A percentile compares a stretch with the other conserved stretches of the same genome.
These are phyloP conservation scores for Conticribra weissflogii DNA, from an alignment of 108 stramenopile genomes.

Conservation along the genomic window DNA sequence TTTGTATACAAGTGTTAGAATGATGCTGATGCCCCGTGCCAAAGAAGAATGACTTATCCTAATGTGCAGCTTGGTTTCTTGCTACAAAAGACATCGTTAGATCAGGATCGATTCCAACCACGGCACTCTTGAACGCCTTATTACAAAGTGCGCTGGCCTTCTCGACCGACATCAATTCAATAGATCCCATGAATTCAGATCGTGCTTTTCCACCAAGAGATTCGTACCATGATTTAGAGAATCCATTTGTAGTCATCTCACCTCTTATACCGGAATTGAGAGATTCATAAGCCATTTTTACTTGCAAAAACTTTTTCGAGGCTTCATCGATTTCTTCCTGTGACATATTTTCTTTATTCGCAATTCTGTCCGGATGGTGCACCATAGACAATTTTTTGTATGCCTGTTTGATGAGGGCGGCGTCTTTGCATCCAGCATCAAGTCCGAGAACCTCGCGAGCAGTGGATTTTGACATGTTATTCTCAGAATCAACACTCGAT, in stretches of 20 bases:
- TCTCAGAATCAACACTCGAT: slow-evolving; percentile 10
- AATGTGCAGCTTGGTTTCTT: slow-evolving; percentile 50
- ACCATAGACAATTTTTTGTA: slow-evolving; percentile 71
- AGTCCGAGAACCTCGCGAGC: slow-evolving; percentile 62
- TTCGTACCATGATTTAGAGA: slow-evolving; percentile 76
- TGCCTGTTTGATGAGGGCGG: slow-evolving; percentile 57
- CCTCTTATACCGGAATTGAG: slow-evolving; percentile 60
- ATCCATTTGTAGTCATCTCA: slow-evolving; percentile 8
- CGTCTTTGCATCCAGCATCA: slow-evolving; percentile 47
- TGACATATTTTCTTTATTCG: slow-evolving; percentile 33
- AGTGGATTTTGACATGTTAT: slow-evolving; percentile 65
- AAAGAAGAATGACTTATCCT: background rate
- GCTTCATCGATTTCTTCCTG: slow-evolving; percentile 57
- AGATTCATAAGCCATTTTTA: slow-evolving; percentile 75
- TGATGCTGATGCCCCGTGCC: no score
- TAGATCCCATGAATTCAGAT: slow-evolving; percentile 65
- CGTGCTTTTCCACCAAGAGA: slow-evolving; percentile 75
- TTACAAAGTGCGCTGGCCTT: slow-evolving; percentile 55
- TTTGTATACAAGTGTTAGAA: background rate
- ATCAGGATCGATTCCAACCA: slow-evolving; percentile 63
- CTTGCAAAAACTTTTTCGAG: slow-evolving; percentile 49
- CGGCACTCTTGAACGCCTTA: slow-evolving; percentile 58
- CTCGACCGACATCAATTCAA: slow-evolving; percentile 58
- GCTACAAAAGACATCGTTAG: slow-evolving; percentile 79
- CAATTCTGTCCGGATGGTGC: slow-evolving; percentile 78